These are phyloP conservation scores for Aspergillus clavatus DNA, from an alignment of 2,329 filamentous ascomycete genomes.

Conservation along the genomic window DNA sequence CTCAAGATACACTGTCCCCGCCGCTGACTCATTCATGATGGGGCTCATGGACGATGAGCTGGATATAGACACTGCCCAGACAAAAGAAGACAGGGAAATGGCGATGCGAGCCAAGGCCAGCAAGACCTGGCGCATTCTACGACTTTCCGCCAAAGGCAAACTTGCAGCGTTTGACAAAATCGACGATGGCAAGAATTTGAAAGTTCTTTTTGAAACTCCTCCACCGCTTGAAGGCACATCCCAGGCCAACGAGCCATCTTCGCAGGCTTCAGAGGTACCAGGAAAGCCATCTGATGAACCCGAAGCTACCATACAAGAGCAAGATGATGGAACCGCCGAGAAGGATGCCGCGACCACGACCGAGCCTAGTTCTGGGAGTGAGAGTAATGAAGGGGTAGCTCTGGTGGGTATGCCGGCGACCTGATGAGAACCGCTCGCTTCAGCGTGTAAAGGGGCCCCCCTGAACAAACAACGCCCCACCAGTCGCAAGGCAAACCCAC, in stretches of 20 bases:
- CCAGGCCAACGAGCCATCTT: constrained; percentile 15
- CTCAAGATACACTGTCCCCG: constrained; percentile 62
- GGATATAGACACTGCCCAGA: constrained; percentile 76
- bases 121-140: constrained; percentile 84
- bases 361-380: constrained; percentile 10
- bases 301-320: constrained; percentile 8
- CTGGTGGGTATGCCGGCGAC: constrained; percentile 8
- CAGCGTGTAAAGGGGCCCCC: too few relatives aligned
- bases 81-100: constrained; percentile 54
- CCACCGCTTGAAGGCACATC: constrained; percentile 15
- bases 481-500: too few relatives aligned
- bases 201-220: constrained; percentile 43
- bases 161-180: constrained; percentile 80
- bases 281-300: constrained; percentile 13
- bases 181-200: constrained; percentile 70
- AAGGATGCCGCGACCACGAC: constrained; percentile 4
- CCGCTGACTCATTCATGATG: constrained; percentile 64
- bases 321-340: constrained; percentile 6
- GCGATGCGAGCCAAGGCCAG: constrained; percentile 71
- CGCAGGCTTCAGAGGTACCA: constrained; percentile 19
- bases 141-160: constrained; percentile 69
- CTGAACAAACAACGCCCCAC: too few relatives aligned
- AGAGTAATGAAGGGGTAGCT: constrained; percentile 1
- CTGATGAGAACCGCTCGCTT: constrained; percentile 7
- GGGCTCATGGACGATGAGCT: constrained; percentile 76